A percentile compares a stretch with the other conserved stretches of the same genome.
These are phyloP conservation scores for Phaeosphaeriaceae sp. DNA, from an alignment of 2,329 filamentous ascomycete species.

Conservation along the genomic window DNA sequence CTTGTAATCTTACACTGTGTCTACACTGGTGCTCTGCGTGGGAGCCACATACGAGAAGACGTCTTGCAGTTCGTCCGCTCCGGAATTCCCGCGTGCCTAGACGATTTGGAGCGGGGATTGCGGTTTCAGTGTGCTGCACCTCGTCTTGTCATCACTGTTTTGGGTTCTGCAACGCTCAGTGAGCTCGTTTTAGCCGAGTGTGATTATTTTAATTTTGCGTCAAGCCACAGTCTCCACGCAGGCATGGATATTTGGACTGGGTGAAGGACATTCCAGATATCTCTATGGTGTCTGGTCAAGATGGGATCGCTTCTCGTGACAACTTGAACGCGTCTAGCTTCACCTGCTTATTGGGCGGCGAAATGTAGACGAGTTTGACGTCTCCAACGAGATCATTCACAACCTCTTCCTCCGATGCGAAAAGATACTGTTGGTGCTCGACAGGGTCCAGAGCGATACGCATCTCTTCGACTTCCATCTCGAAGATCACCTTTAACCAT, in stretches of 20 bases:
- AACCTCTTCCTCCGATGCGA: slow-evolving; percentile 51
- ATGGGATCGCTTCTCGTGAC: slow-evolving; percentile 15
- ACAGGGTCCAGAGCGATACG: slow-evolving; percentile 44
- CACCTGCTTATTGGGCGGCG: slow-evolving; percentile 36
- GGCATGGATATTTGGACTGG: neutral
- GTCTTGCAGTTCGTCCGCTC: neutral
- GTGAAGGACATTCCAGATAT: too few species aligned
- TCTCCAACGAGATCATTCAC: slow-evolving; percentile 34
- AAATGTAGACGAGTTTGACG: slow-evolving; percentile 40
- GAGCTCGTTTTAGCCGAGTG: neutral
- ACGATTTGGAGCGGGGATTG: neutral
- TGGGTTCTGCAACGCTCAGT: neutral
- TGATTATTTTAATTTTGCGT: neutral
- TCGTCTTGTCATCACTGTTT: neutral
- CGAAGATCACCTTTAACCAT: slow-evolving; percentile 49
- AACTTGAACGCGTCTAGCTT: slow-evolving; percentile 45
- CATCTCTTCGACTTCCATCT: slow-evolving; percentile 41
- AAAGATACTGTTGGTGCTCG: slow-evolving; percentile 52
- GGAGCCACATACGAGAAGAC: neutral
- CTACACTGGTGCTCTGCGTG: neutral
- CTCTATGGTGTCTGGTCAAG: too few species aligned
- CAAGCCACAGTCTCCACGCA: neutral
- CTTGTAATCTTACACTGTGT: neutral
- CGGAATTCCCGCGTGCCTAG: neutral
- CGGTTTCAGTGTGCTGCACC: slow-evolving; percentile 1